A percentile compares a stretch with the other conserved stretches of the same genome.
Evolutionary conservation across 2,329 filamentous ascomycete genomes (phyloP).

Genomic region (Diplocarpon rosae): DNA sequence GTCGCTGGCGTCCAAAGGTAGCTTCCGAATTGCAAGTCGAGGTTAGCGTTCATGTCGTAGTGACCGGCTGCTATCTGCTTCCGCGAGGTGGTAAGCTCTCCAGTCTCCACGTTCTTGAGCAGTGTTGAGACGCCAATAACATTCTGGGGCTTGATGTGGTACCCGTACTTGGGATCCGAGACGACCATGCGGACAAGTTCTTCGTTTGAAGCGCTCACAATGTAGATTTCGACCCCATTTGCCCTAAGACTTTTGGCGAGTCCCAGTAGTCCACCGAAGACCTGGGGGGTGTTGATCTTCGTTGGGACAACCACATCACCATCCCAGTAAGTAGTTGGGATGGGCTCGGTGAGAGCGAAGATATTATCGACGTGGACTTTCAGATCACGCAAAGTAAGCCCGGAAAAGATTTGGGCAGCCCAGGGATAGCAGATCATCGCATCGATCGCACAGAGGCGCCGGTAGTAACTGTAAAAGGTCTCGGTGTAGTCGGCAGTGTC

Average conservation of each 20-base stretch:
- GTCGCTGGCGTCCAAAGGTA: slow-evolving; percentile 5
- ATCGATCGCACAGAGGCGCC: slow-evolving; percentile 5
- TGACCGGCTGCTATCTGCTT: slow-evolving; percentile 3
- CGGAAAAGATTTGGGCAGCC: slow-evolving; percentile 5
- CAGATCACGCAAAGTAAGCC: slow-evolving; percentile 2
- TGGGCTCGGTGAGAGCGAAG: neutral
- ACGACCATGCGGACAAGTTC: slow-evolving; percentile 7
- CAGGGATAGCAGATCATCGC: slow-evolving; percentile 4
- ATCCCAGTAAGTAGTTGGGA: slow-evolving; percentile 6
- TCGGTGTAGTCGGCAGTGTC: slow-evolving; percentile 6
- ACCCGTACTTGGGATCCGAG: slow-evolving; percentile 5
- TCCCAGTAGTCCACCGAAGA: slow-evolving; percentile 2
- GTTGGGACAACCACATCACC: slow-evolving; percentile 1
- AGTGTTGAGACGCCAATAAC: slow-evolving; percentile 4
- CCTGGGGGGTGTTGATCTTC: slow-evolving; percentile 2
- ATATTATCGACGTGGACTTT: slow-evolving; percentile 5
- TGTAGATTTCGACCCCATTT: neutral
- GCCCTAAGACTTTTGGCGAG: slow-evolving; percentile 1
- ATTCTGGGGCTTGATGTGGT: slow-evolving; percentile 5
- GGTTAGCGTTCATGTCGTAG: slow-evolving; percentile 4
- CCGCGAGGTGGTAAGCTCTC: slow-evolving; percentile 4
- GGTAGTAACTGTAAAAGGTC: slow-evolving; percentile 6
- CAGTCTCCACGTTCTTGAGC: slow-evolving; percentile 3
- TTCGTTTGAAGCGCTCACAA: slow-evolving; percentile 6
- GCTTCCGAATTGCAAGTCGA: slow-evolving; percentile 1